A percentile compares a stretch with the other conserved stretches of the same genome.
These are phyloP conservation scores for Pythium aristosporum DNA, from an alignment of 352 stramenopile genomes.

Conservation along the genomic window DNA sequence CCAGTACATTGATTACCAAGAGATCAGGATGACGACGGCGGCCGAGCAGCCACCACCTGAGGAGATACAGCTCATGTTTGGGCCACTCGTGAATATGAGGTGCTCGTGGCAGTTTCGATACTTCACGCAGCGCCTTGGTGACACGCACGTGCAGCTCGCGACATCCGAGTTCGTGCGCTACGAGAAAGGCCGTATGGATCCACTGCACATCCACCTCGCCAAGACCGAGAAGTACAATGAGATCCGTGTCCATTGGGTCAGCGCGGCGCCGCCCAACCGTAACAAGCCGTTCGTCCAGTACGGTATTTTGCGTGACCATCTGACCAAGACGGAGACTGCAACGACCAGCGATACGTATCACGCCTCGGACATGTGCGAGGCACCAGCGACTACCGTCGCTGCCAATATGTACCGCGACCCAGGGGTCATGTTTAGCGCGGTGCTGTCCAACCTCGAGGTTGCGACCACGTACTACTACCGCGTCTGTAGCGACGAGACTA, in stretches of 20 bases:
- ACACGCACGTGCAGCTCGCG: too few relatives aligned
- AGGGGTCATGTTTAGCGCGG: conserved; percentile 31
- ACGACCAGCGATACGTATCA: conserved; percentile 4
- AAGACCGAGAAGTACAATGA: neutral
- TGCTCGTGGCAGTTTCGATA: conserved; percentile 30
- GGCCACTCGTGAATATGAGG: too few relatives aligned
- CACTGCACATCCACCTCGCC: too few relatives aligned
- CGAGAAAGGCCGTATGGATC: too few relatives aligned
- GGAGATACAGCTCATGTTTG: too few relatives aligned
- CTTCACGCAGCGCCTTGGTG: conserved; percentile 18
- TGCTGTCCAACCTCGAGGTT: conserved; percentile 27
- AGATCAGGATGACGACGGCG: neutral
- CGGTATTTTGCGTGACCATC: neutral
- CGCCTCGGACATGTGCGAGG: conserved; percentile 25
- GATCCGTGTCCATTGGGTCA: conserved; percentile 32
- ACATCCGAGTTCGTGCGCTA: too few relatives aligned
- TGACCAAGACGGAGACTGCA: neutral
- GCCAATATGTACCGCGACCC: conserved; percentile 31
- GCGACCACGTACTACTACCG: conserved; percentile 33
- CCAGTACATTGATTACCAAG: conserved; percentile 22
- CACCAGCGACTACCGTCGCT: conserved; percentile 16
- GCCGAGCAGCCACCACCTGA: too few relatives aligned
- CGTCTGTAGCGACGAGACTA: conserved; percentile 17
- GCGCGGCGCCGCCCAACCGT: neutral
- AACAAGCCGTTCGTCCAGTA: conserved; percentile 13